phyloP scores from a whole-genome alignment of 2,329 filamentous ascomycete genomes.

The Paraphaeosphaeria minitans region DNA sequence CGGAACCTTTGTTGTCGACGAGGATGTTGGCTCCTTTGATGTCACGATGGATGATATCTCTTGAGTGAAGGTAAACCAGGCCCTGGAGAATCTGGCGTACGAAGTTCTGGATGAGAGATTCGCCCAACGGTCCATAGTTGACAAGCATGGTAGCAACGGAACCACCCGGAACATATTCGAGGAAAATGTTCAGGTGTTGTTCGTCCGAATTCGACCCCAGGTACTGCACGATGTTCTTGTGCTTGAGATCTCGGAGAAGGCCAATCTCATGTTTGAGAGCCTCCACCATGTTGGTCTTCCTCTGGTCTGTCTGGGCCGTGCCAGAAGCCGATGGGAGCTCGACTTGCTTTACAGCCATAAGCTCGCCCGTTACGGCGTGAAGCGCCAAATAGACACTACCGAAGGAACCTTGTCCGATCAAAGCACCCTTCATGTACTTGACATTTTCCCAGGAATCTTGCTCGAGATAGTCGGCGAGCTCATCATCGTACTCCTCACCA shows the following conservation, averaged over 20 bases:
- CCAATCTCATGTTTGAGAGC: slow-evolving; percentile 96
- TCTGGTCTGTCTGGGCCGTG: slow-evolving; percentile 74
- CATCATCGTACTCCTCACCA: slow-evolving; percentile 88
- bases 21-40: slow-evolving; percentile 99
- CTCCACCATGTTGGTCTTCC: slow-evolving; percentile 98
- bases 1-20: slow-evolving; percentile 97
- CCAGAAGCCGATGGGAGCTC: slow-evolving; percentile 83
- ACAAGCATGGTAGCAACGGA: slow-evolving; percentile 99
- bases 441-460: slow-evolving; percentile 95
- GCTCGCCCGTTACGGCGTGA: slow-evolving; percentile 93
- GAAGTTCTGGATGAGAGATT: slow-evolving; percentile 93
- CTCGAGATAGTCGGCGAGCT: slow-evolving; percentile 85
- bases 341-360: slow-evolving; percentile 98
- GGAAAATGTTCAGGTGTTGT: slow-evolving; percentile 97
- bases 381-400: slow-evolving; percentile 94
- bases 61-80: slow-evolving; percentile 88
- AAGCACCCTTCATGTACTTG: slow-evolving; percentile 98
- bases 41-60: slow-evolving; percentile 96
- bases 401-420: slow-evolving; percentile 97
- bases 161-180: slow-evolving; percentile 96
- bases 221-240: slow-evolving; percentile 98
- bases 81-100: slow-evolving; percentile 94
- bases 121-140: slow-evolving; percentile 92
- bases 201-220: slow-evolving; percentile 91
- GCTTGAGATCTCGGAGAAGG: slow-evolving; percentile 88